phyloP scores from a whole-genome alignment of 805 yeast species.

The Scheffersomyces amazonensis region DNA sequence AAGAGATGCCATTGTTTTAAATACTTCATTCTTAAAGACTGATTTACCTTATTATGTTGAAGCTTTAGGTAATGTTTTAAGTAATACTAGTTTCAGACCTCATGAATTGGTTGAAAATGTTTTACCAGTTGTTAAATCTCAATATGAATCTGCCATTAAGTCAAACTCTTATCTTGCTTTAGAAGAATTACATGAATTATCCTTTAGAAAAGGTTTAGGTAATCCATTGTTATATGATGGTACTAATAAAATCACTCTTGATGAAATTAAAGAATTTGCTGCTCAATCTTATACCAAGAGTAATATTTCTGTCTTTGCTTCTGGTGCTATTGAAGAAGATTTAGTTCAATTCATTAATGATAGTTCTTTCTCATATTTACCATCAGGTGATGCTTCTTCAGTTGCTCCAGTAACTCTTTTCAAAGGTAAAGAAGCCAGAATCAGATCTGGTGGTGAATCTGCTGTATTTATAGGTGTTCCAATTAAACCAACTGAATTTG shows the following conservation, averaged over 20 bases:
- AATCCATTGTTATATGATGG: slow-evolving; percentile 77
- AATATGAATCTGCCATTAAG: slow-evolving; percentile 49
- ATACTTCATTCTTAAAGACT: slow-evolving; percentile 80
- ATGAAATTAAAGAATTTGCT: slow-evolving; percentile 67
- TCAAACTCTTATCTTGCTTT: slow-evolving; percentile 59
- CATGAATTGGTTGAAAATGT: slow-evolving; percentile 84
- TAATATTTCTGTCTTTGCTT: slow-evolving; percentile 68
- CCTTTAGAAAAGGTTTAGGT: slow-evolving; percentile 88
- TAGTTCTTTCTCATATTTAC: slow-evolving; percentile 61
- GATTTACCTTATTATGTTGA: slow-evolving; percentile 90
- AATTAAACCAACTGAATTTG: slow-evolving; percentile 58
- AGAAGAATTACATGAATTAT: slow-evolving; percentile 74
- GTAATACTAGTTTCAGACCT: slow-evolving; percentile 71
- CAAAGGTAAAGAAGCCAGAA: slow-evolving; percentile 68
- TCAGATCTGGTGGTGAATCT: slow-evolving; percentile 61
- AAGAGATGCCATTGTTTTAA: slow-evolving; percentile 81
- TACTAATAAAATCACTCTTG: slow-evolving; percentile 49
- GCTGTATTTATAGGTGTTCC: slow-evolving; percentile 84
- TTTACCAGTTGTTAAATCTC: slow-evolving; percentile 71
- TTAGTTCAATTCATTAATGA: slow-evolving; percentile 64
- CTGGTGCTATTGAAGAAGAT: slow-evolving; percentile 72
- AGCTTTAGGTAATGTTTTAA: slow-evolving; percentile 70
- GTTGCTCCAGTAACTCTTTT: slow-evolving; percentile 40
- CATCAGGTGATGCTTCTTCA: slow-evolving; percentile 49
- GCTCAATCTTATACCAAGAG: slow-evolving; percentile 63